These are phyloP conservation scores for Albizia julibrissin DNA, from an alignment of 306 rosid genomes.

Conservation along the genomic window DNA sequence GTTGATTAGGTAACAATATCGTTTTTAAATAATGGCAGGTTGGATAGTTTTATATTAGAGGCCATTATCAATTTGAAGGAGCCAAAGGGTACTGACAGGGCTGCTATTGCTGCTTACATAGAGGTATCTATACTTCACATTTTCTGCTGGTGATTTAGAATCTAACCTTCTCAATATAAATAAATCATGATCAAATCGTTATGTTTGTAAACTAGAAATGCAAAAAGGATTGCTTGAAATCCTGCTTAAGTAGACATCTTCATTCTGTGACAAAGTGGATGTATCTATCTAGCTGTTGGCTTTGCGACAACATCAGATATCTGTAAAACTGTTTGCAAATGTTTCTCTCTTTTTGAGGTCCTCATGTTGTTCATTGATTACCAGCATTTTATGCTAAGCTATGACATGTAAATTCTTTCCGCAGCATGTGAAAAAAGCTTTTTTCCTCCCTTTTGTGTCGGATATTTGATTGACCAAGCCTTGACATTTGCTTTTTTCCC, in stretches of 20 bases:
- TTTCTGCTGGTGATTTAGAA: slow-evolving; percentile 18
- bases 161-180: slow-evolving; percentile 15
- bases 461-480: slow-evolving; percentile 17
- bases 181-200: slow-evolving; percentile 24
- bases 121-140: slow-evolving; percentile 61
- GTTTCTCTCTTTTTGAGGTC: neutral
- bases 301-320: slow-evolving; percentile 2
- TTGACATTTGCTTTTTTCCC: neutral
- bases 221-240: slow-evolving; percentile 21
- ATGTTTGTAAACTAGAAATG: slow-evolving; percentile 12
- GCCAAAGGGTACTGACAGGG: slow-evolving; percentile 85
- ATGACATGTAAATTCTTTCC: neutral
- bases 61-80: slow-evolving; percentile 82
- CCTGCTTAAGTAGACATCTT: slow-evolving; percentile 19
- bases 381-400: slow-evolving; percentile 12
- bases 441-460: neutral
- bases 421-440: neutral
- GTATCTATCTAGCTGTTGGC: neutral
- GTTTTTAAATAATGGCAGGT: slow-evolving; percentile 54
- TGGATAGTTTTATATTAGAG: slow-evolving; percentile 80
- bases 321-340: neutral
- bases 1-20: slow-evolving; percentile 19
- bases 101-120: slow-evolving; percentile 74
- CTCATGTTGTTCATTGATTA: neutral
- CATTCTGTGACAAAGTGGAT: neutral